A percentile compares a stretch with the other conserved stretches of the same genome.
Conservation (phyloP, 495 filamentous ascomycete species). For the Xylaria grammica region DNA sequence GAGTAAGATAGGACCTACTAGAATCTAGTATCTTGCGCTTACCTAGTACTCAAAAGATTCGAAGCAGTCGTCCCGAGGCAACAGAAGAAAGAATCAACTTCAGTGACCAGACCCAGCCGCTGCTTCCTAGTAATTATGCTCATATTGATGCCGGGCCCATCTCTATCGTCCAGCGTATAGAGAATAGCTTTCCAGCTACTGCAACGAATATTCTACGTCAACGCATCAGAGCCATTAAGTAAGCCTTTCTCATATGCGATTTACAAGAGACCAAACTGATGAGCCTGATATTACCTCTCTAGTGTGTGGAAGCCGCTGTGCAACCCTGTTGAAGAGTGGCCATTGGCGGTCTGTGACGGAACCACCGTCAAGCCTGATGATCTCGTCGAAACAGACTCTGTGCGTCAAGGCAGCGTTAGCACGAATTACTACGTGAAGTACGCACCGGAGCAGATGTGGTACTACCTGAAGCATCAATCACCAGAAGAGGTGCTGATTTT, state of each 20-base stretch:
- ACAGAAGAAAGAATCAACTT: not conserved
- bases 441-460: constrained; percentile 31
- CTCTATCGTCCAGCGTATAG: not conserved
- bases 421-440: constrained; percentile 33
- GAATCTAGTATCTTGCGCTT: not conserved
- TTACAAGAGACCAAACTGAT: not conserved
- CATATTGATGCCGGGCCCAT: not conserved
- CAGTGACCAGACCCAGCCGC: constrained; percentile 1
- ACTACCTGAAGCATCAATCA: constrained; percentile 39
- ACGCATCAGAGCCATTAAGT: constrained; percentile 5
- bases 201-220: not conserved
- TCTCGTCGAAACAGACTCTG: constrained; percentile 36
- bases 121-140: not conserved
- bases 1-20: constrained; percentile 1
- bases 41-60: not conserved
- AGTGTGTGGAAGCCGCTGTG: constrained; percentile 41
- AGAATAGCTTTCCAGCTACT: not conserved
- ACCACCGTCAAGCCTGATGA: constrained; percentile 30
- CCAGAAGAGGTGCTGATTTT: constrained; percentile 39
- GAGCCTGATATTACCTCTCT: not conserved
- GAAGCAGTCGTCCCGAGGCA: not conserved
- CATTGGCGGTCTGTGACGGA: constrained; percentile 42
- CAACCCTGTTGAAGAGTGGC: constrained; percentile 36
- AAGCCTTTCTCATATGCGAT: not conserved
- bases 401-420: constrained; percentile 31